Percentiles rank a stretch among this genome's conserved stretches.
phyloP scores from a whole-genome alignment of 768 basidiomycete species.

The Cystofilobasidium macerans region DNA sequence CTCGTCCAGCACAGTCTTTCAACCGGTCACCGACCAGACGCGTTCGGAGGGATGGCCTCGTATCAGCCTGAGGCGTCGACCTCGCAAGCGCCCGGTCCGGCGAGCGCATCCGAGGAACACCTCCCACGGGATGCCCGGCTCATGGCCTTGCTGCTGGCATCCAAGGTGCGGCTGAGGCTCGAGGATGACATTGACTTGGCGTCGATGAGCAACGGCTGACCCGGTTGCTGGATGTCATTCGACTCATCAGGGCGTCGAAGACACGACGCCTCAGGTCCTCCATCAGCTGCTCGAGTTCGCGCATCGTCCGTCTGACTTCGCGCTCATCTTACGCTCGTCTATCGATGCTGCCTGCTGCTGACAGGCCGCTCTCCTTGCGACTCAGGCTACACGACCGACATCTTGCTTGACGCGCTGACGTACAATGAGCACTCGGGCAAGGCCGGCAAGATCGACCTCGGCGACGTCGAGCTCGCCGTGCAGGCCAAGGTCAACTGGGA shows the following conservation, averaged over 20 bases:
- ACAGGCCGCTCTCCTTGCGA: not conserved
- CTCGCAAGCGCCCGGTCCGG: not conserved
- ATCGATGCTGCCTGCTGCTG: not conserved
- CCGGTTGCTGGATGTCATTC: too few relatives aligned
- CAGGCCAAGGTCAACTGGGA: constrained; percentile 39
- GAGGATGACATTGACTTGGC: not conserved
- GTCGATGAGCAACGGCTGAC: too few relatives aligned
- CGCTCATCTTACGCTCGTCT: not conserved
- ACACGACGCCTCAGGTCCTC: constrained; percentile 42
- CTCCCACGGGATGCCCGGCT: constrained; percentile 41
- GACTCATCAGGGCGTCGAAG: constrained; percentile 36
- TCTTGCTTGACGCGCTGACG: constrained; percentile 37
- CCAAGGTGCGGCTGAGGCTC: constrained; percentile 28
- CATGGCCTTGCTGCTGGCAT: constrained; percentile 41
- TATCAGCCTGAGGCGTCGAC: not conserved
- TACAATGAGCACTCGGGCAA: constrained; percentile 40
- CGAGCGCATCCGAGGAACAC: not conserved
- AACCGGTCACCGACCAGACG: not conserved
- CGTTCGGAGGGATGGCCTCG: not conserved
- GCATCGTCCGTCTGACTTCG: constrained; percentile 36
- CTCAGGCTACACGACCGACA: constrained; percentile 42
- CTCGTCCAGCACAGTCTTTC: too few relatives aligned
- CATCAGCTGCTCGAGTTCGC: constrained; percentile 43
- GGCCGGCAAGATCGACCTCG: constrained; percentile 32
- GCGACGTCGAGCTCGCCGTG: constrained; percentile 42